Conservation (phyloP, 768 basidiomycete species). For the Termitomyces heimii region DNA sequence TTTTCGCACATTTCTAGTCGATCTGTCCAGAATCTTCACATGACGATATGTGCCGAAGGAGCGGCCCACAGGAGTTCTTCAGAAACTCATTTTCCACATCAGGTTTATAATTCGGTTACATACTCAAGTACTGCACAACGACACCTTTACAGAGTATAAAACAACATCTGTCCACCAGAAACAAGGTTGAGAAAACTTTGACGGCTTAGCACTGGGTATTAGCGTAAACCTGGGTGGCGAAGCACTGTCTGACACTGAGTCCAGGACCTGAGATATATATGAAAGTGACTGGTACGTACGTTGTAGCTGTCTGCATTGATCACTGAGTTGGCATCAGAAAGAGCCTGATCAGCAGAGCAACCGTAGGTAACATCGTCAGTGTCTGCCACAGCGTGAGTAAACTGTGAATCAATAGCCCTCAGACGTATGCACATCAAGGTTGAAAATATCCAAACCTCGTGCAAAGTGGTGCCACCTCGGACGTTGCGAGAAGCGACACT, state of each 20-base stretch:
- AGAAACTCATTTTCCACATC: not conserved
- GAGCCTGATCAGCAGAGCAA: conserved; percentile 33
- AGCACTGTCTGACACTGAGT: conserved; percentile 26
- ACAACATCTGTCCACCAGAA: not conserved
- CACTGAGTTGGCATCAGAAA: conserved; percentile 25
- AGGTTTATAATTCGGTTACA: too few species aligned
- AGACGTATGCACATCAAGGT: not conserved
- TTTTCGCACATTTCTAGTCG: too few species aligned
- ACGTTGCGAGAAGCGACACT: conserved; percentile 37
- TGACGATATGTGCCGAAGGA: not conserved
- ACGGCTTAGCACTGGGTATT: conserved; percentile 29
- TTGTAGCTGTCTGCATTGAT: conserved; percentile 44
- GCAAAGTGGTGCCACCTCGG: conserved; percentile 41
- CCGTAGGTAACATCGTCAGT: conserved; percentile 38
- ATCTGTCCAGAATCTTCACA: too few species aligned
- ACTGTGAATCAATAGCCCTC: conserved; percentile 14
- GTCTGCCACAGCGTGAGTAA: conserved; percentile 35
- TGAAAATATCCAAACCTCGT: conserved; percentile 25
- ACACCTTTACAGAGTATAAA: not conserved
- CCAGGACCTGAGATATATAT: not conserved
- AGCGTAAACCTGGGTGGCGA: conserved; percentile 37
- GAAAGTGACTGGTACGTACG: conserved; percentile 17
- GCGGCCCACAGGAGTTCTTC: not conserved
- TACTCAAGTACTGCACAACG: not conserved
- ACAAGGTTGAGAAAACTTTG: not conserved